Conservation (phyloP, 1,139 yeast genomes). For the Hansenula anomala region DNA sequence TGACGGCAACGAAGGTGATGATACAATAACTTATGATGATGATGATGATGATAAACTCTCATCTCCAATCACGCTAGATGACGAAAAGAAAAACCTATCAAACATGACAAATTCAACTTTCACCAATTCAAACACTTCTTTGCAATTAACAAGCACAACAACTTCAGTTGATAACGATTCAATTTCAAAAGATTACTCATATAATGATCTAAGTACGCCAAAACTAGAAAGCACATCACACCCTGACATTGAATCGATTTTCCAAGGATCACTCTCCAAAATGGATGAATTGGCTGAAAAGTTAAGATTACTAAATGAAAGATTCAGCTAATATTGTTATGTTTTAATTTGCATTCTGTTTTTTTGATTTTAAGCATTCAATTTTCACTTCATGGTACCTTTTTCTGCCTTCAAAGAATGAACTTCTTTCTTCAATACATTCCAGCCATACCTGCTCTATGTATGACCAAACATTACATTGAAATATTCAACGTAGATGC, state of each 20-base stretch:
- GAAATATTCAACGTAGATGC: too few relatives aligned
- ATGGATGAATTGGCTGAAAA: conserved; percentile 35
- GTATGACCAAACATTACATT: too few relatives aligned
- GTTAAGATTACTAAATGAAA: conserved; percentile 11
- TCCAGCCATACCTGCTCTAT: too few relatives aligned
- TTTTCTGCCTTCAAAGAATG: too few relatives aligned
- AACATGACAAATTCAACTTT: conserved; percentile 14
- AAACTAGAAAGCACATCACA: conserved; percentile 19
- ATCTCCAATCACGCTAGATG: conserved; percentile 16
- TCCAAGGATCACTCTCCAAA: conserved; percentile 43
- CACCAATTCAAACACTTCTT: conserved; percentile 16
- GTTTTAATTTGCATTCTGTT: too few relatives aligned
- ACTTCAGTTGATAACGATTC: conserved; percentile 13
- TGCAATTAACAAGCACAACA: conserved; percentile 12
- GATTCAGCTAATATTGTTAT: neutral
- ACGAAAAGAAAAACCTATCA: conserved; percentile 8
- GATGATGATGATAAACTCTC: conserved; percentile 10
- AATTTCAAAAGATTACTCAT: neutral
- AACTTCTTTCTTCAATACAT: too few relatives aligned
- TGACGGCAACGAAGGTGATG: conserved; percentile 6
- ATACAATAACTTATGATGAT: conserved; percentile 9
- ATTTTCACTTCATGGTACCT: too few relatives aligned
- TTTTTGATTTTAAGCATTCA: too few relatives aligned
- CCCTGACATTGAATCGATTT: conserved; percentile 40
- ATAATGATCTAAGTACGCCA: neutral